Conservation (phyloP, 257 asterid genomes). For the Cordia subcordata region DNA sequence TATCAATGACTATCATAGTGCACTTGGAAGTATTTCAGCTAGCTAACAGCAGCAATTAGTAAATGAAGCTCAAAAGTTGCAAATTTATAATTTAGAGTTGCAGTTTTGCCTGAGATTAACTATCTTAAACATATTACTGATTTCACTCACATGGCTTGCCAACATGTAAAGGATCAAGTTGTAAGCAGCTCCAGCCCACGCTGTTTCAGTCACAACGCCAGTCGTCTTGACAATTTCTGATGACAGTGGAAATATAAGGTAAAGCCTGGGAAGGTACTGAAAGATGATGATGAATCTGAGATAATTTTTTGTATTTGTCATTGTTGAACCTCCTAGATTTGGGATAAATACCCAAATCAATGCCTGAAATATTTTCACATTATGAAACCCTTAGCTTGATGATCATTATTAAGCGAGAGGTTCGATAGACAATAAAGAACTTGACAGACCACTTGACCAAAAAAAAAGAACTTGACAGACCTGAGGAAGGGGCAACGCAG, state of each 20-base stretch:
- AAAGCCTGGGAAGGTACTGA: slow-evolving; percentile 79
- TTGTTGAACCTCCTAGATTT: slow-evolving; percentile 60
- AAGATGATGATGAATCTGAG: slow-evolving; percentile 76
- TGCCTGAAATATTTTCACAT: slow-evolving; percentile 34
- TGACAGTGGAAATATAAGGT: slow-evolving; percentile 79
- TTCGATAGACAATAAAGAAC: background rate
- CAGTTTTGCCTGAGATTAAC: no score
- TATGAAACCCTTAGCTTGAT: background rate
- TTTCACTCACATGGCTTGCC: slow-evolving; percentile 69
- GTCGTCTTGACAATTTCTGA: slow-evolving; percentile 86
- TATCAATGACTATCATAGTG: no score
- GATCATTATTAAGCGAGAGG: background rate
- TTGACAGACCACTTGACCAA: slow-evolving; percentile 64
- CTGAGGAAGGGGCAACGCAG: slow-evolving; percentile 98
- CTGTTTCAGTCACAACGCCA: slow-evolving; percentile 93
- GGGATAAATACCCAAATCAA: slow-evolving; percentile 76
- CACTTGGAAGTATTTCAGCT: no score
- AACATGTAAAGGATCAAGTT: slow-evolving; percentile 93
- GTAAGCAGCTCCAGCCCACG: slow-evolving; percentile 99
- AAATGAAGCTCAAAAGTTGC: no score
- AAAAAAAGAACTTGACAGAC: slow-evolving; percentile 33
- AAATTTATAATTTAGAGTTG: no score
- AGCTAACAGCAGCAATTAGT: no score
- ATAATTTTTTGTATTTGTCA: slow-evolving; percentile 80
- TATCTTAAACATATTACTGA: no score